Percentiles rank a stretch among this genome's conserved stretches.
phyloP scores from a whole-genome alignment of 2,329 filamentous ascomycete species.

The Penicillium occitanis region DNA sequence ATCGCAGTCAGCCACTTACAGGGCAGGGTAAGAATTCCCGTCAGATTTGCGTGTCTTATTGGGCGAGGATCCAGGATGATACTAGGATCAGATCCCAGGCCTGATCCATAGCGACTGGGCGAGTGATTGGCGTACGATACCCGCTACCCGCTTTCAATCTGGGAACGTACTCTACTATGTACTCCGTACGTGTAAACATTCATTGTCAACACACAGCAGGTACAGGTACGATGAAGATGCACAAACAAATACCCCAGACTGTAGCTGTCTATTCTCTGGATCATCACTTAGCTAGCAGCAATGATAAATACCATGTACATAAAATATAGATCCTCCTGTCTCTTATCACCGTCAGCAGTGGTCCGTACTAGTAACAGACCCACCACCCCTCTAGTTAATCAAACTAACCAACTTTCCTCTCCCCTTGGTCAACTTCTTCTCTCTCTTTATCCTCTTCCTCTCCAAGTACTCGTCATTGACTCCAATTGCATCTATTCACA shows the following conservation, averaged over 20 bases:
- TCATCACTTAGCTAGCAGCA: no score
- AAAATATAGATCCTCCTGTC: no score
- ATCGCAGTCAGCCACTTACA: background rate
- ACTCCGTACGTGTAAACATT: background rate
- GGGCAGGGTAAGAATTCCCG: background rate
- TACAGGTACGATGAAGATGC: no score
- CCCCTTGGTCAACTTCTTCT: slow-evolving; percentile 10
- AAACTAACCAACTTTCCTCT: slow-evolving; percentile 14
- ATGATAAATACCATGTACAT: no score
- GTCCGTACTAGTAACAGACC: background rate
- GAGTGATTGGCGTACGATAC: slow-evolving; percentile 2
- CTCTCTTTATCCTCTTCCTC: background rate
- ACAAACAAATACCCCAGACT: no score
- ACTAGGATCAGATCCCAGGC: background rate
- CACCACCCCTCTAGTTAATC: slow-evolving; percentile 14
- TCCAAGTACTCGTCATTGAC: background rate
- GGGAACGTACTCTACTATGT: background rate
- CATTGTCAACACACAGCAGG: no score
- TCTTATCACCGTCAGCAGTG: background rate
- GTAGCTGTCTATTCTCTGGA: no score
- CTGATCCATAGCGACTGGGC: background rate
- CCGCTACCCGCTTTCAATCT: slow-evolving; percentile 13
- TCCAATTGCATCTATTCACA: background rate
- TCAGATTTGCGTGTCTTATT: background rate
- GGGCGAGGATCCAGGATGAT: background rate